Evolutionary conservation across 164 flowering plant genomes (phyloP), one percentile per base, ranked within the genome.

Genomic region (Aristolochia contorta): DNA sequence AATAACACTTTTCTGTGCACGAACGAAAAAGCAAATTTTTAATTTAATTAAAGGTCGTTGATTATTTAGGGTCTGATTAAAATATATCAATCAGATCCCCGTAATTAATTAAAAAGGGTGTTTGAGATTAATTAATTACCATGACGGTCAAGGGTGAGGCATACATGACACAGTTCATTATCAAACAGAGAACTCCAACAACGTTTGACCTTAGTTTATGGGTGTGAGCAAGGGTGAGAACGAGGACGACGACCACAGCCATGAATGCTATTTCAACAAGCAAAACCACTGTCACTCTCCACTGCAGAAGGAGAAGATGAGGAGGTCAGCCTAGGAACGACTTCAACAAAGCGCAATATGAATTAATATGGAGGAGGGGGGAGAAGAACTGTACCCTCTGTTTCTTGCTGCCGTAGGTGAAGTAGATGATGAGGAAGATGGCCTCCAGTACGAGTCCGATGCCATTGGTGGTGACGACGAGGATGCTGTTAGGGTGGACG

Each of bases 151-250:
- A 78, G 6, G 96, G 97, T 1, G 93, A 77, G 12, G 61, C 73
- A 60, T 91, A 91, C 95, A 91, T 86, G 4, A 62, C 24, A 25
- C 80, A 60, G 23, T 79, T 78, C 59, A 85, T 78, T 48, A 79
- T 54, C 25, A 75, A 71, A 45, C 84, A 80, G 20, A 86, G 24
- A 16, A 72, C 32, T 0, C 97, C 96, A 4, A 84, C 82, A 19
- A 82, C 12, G 46, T 63, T n/a, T 3, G 79, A 63, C 50, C 96
- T 78, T 7, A 10, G 20, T 0, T 21, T 12, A 15, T 53, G 21
- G 47, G 69, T 67, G 48, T 84, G 80, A 6, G 72, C 16, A 0
- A 27, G 16, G 9, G 55, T 4, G 25, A 86, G 27, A 0, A 80
- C 72, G 2, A 70, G 14, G 19, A 24, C 24, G 32, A 70, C 74